Conservation (phyloP, 768 basidiomycete genomes). For the Gymnopilus dilepis region DNA sequence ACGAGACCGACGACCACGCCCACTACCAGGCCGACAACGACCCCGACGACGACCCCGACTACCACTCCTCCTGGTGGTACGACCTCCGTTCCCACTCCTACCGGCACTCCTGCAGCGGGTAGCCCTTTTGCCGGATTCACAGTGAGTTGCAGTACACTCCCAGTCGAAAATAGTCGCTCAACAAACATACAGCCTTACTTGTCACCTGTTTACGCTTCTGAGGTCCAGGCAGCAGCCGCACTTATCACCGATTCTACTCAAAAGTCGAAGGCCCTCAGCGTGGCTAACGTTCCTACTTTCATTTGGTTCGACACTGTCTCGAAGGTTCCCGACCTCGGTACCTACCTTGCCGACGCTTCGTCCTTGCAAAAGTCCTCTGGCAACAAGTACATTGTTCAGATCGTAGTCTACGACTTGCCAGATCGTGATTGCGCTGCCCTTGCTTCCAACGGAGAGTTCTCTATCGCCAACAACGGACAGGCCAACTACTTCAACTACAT, state of each 20-base stretch:
- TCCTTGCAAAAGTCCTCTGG: constrained; percentile 51
- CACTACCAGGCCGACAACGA: constrained; percentile 20
- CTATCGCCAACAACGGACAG: constrained; percentile 58
- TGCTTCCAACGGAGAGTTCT: constrained; percentile 71
- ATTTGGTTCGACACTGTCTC: constrained; percentile 63
- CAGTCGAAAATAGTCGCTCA: background rate
- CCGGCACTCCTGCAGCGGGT: constrained; percentile 46
- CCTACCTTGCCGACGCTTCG: constrained; percentile 59
- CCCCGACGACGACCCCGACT: constrained; percentile 25
- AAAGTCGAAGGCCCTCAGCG: constrained; percentile 53
- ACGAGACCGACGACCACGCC: constrained; percentile 18
- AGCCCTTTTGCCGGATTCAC: constrained; percentile 60
- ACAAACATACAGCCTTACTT: constrained; percentile 46
- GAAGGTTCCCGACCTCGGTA: constrained; percentile 59
- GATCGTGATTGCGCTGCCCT: constrained; percentile 70
- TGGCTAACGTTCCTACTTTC: constrained; percentile 67
- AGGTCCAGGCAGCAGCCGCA: constrained; percentile 55
- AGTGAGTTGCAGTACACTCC: constrained; percentile 29
- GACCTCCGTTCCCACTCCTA: constrained; percentile 30
- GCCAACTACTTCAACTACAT: constrained; percentile 65
- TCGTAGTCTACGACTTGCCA: constrained; percentile 64
- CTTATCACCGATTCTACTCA: constrained; percentile 53
- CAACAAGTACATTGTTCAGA: constrained; percentile 54
- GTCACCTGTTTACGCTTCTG: constrained; percentile 60
- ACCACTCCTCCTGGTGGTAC: constrained; percentile 18